These are phyloP conservation scores for Hypomyces rosellus DNA, from an alignment of 2,329 filamentous ascomycete genomes.

Conservation along the genomic window DNA sequence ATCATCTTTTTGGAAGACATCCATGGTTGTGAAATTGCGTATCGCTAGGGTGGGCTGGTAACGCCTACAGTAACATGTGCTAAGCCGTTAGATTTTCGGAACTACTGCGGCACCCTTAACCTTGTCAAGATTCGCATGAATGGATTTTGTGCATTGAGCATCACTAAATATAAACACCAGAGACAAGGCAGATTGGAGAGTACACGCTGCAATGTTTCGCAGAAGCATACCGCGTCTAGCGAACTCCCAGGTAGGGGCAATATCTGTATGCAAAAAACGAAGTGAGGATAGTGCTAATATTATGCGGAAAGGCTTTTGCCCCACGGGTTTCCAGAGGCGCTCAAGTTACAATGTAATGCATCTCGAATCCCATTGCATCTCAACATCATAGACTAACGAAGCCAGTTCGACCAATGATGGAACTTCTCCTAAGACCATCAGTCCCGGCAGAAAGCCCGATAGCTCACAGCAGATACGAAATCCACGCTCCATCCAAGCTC, in stretches of 20 bases:
- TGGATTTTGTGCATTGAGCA: no score
- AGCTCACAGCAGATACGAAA: slow-evolving; percentile 40
- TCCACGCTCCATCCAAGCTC: slow-evolving; percentile 74
- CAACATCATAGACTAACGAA: background rate
- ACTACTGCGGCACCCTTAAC: no score
- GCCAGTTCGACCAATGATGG: background rate
- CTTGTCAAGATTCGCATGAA: no score
- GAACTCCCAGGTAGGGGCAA: background rate
- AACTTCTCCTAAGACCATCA: background rate
- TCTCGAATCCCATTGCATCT: background rate
- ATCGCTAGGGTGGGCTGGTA: no score
- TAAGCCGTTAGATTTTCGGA: no score
- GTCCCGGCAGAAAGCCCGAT: slow-evolving; percentile 2
- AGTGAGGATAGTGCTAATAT: background rate
- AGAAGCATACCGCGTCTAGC: background rate
- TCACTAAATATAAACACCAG: no score
- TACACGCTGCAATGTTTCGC: background rate
- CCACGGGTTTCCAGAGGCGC: background rate
- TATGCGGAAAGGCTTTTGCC: background rate
- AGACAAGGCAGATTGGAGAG: background rate
- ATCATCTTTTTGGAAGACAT: no score
- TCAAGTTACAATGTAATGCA: background rate
- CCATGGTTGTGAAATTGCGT: no score
- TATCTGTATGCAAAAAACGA: no score
- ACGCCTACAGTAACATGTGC: no score